Base-by-base conservation (phyloP, 2,329 filamentous ascomycete genomes). In the Aspergillus tubingensis region DNA sequence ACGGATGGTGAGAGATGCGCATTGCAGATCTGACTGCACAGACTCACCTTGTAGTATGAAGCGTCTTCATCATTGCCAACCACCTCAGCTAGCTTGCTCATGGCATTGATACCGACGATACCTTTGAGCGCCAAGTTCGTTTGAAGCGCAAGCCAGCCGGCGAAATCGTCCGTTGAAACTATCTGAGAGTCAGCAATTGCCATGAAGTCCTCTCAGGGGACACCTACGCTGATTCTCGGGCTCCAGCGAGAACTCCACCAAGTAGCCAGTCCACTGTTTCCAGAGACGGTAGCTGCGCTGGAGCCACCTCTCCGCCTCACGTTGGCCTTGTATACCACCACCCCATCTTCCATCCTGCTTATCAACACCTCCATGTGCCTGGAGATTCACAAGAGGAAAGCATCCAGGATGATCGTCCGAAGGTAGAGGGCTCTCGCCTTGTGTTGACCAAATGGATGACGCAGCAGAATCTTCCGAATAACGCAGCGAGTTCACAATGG, bases 101-200 rank as follows among this genome's bases (percentile, higher is more conserved):
- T 92, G 23, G 90, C 90, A 71, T 88, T 86, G 73, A 94, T 89
- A 21, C 90, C 91, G 58, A 95, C 86, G 66, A 94, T 93, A 47
- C 91, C 91, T 76, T 95, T 95, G 62, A 95, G 81, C 0, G 91
- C 91, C 21, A 95, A 81, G 70, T 95, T 93, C 2, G 90, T 93
- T 74, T 94, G 91, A 64, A 93, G 87, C 4, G 88, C 85, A 19
- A 92, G 81, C 74, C 88, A 88, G 43, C 91, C 91, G 1, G 91
- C 91, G 73, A 94, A 95, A 71, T 95, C 91, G 70, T 95, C 91
- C 1, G 91, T 95, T 19, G 88, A 92, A 15, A 95, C 82, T 85
- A 58, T 19, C 17, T 8, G 10, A 17, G 43, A 39, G 21, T 52
- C 47, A 39, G 27, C 30, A 4, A 3, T 57, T 5, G 65, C 2